Percentiles rank a stretch among this genome's conserved stretches.
phyloP scores from a whole-genome alignment of 2,329 filamentous ascomycete species.

The Aspergillus pseudoterreus region DNA sequence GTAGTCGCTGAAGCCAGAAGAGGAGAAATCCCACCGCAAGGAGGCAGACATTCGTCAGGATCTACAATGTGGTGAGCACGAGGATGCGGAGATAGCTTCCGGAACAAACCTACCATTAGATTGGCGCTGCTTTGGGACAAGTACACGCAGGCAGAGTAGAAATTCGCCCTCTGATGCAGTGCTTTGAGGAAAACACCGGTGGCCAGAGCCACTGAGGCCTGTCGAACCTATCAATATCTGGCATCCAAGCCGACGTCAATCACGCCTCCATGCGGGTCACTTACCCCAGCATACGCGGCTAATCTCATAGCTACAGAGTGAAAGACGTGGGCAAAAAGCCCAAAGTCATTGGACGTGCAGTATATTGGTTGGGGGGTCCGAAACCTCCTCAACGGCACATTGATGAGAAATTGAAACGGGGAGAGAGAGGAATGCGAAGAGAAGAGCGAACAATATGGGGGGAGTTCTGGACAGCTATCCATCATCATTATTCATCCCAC shows the following conservation, averaged over 20 bases:
- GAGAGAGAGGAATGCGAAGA: slow-evolving; percentile 2
- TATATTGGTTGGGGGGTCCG: background rate
- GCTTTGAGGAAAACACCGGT: slow-evolving; percentile 81
- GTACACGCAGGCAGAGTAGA: slow-evolving; percentile 97
- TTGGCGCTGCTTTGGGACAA: slow-evolving; percentile 95
- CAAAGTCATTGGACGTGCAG: slow-evolving; percentile 26
- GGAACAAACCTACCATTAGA: slow-evolving; percentile 64
- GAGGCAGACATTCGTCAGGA: slow-evolving; percentile 85
- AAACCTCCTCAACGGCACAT: slow-evolving; percentile 15
- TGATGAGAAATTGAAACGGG: slow-evolving; percentile 4
- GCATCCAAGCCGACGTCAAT: background rate
- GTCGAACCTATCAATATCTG: slow-evolving; percentile 6
- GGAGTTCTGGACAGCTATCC: slow-evolving; percentile 26
- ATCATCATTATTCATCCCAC: background rate
- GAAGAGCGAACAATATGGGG: slow-evolving; percentile 4
- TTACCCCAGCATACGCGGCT: slow-evolving; percentile 52
- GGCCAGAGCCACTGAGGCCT: slow-evolving; percentile 81
- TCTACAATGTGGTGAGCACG: slow-evolving; percentile 48
- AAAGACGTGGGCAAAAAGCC: slow-evolving; percentile 18
- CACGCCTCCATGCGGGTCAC: slow-evolving; percentile 14
- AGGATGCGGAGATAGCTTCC: background rate
- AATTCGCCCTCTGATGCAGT: slow-evolving; percentile 92
- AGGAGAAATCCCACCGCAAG: slow-evolving; percentile 76
- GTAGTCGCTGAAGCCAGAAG: slow-evolving; percentile 81
- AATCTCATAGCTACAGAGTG: slow-evolving; percentile 42